Evolutionary conservation across 2,329 filamentous ascomycete genomes (phyloP), one percentile per base, ranked within the genome.

Genomic region (Aspergillus caelatus): DNA sequence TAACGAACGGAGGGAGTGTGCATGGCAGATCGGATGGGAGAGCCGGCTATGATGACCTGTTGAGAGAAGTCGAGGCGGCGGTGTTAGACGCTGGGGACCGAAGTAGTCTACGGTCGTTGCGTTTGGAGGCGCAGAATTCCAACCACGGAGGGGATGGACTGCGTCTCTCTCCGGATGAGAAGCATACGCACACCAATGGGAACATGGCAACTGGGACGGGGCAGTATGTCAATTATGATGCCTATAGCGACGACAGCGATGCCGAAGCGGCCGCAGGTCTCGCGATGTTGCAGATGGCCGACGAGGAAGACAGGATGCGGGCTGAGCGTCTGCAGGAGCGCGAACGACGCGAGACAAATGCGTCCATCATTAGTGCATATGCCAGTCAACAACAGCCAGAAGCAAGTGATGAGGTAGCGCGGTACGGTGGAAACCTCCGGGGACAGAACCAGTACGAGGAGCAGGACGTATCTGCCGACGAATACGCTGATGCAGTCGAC

Each of bases 251-350:
- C 60, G 93, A 96, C 57, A 96, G 93, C 73, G 94, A 98, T 73
- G 88, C 91, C 0, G 94, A 97, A 77, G 94, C 91, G 23, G 89
- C 91, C 45, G 92, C 92, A 64, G 94, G 95, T 19, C 81, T 96
- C 58, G 86, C 91, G 74, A 93, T 93, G 68, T 88, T 98, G 85
- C 88, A 89, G 63, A 88, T 94, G 79, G 93, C 93, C 5, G 93
- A 96, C 65, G 87, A 93, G 75, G 84, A 89, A 74, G 91, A 96
- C 64, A 88, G 89, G 57, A 83, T 79, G 7, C 83, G 86, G 52
- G 83, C 75, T 30, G 77, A 79, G 53, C 68, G 71, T 28, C 62
- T 71, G 26, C 71, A 84, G 65, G 81, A 79, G 23, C 87, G 88
- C 57, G 84, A 86, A 62, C 85, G 86, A 68, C 88, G 86, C 71